phyloP scores from a whole-genome alignment of 1,139 yeast genomes.

The Lodderomyces margitis region DNA sequence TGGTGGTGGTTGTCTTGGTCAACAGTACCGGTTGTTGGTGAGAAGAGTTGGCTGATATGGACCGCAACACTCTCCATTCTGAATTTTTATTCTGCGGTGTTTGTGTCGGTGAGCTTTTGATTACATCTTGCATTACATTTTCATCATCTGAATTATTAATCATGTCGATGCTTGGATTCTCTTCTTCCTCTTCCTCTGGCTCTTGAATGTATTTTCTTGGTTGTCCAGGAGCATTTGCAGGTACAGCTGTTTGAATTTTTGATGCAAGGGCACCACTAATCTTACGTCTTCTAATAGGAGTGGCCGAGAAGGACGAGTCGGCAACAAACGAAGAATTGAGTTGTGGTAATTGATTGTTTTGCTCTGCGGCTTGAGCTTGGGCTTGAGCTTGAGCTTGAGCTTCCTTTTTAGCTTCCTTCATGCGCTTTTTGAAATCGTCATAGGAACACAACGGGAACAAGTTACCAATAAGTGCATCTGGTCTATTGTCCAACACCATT shows the following conservation, averaged over 20 bases:
- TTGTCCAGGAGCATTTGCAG: conserved; percentile 93
- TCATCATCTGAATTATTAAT: conserved; percentile 44
- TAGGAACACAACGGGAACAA: conserved; percentile 66
- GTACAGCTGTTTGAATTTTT: conserved; percentile 74
- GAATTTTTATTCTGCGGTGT: conserved; percentile 10
- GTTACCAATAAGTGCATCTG: conserved; percentile 77
- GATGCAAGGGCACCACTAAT: conserved; percentile 69
- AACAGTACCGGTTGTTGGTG: conserved; percentile 37
- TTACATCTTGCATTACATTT: conserved; percentile 19
- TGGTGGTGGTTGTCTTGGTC: conserved; percentile 50
- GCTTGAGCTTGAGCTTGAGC: conserved; percentile 8
- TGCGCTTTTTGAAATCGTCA: conserved; percentile 49
- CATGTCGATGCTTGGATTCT: conserved; percentile 19
- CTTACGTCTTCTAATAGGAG: conserved; percentile 72
- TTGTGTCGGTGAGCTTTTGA: conserved; percentile 26
- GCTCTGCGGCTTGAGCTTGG: conserved; percentile 19
- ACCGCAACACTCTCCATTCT: conserved; percentile 44
- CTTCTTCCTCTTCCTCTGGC: conserved; percentile 19
- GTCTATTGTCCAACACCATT: conserved; percentile 72
- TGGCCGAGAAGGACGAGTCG: conserved; percentile 50
- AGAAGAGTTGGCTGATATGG: conserved; percentile 37
- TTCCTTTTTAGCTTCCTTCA: conserved; percentile 44
- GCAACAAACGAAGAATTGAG: conserved; percentile 8
- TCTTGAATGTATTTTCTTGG: conserved; percentile 70
- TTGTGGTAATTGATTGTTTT: conserved; percentile 22